A percentile compares a stretch with the other conserved stretches of the same genome.
Conservation (phyloP, 2,329 filamentous ascomycete species). For the Colletotrichum tropicale region DNA sequence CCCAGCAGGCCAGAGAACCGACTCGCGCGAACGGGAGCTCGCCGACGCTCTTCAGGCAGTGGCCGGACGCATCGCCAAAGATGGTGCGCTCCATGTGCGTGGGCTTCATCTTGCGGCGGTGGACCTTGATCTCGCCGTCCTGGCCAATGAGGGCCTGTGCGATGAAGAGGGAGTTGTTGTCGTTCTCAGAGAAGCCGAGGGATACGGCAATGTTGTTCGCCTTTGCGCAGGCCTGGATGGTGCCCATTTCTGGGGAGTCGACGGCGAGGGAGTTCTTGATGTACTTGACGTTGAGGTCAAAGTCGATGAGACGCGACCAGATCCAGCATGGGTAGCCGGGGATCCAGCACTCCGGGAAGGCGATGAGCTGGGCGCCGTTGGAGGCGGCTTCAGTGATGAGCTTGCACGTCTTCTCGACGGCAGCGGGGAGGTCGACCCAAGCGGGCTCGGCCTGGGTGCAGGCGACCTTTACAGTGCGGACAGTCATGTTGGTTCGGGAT, state of each 20-base stretch:
- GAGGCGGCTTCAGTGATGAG: conserved; percentile 60
- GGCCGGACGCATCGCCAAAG: conserved; percentile 27
- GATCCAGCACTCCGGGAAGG: conserved; percentile 60
- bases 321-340: conserved; percentile 58
- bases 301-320: conserved; percentile 35
- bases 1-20: conserved; percentile 61
- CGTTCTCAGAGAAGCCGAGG: conserved; percentile 54
- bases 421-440: conserved; percentile 62
- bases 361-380: conserved; percentile 58
- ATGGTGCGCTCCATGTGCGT: conserved; percentile 57
- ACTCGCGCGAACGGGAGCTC: conserved; percentile 55
- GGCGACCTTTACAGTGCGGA: conserved; percentile 37
- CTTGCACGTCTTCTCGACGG: conserved; percentile 59
- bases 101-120: conserved; percentile 55
- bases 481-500: neutral
- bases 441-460: conserved; percentile 63
- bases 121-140: conserved; percentile 40
- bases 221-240: conserved; percentile 42
- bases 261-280: conserved; percentile 45
- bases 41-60: conserved; percentile 45
- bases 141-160: conserved; percentile 48
- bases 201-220: conserved; percentile 50
- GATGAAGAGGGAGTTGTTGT: conserved; percentile 49
- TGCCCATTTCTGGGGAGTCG: conserved; percentile 47
- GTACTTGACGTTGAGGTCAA: conserved; percentile 29